Evolutionary conservation across 768 basidiomycete species (phyloP), one percentile per base, ranked within the genome.

Genomic region (Russula foetens): DNA sequence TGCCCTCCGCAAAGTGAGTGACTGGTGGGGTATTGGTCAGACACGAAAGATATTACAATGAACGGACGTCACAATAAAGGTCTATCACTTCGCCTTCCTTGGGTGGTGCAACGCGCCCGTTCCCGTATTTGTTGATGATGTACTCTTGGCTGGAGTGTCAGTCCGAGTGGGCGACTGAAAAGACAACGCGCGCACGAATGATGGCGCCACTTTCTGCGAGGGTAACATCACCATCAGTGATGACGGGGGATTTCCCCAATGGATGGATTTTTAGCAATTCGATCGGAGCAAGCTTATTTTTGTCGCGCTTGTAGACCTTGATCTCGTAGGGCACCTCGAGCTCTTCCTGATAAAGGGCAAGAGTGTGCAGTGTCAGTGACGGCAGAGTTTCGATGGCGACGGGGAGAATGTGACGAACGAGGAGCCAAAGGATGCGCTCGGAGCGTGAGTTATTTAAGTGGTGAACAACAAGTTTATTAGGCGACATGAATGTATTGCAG

Each of bases 391-490:
- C 6, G 12, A 39, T 12, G 28, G 29, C 17, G 15, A 29, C 7
- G 24, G 12, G 7, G 23, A 54, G 19, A 55, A 49, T 50, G 49
- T 43, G 51, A 55, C 68, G 44, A 21, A 75, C 75, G 61, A 76
- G 66, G 35, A 81, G 69, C 79, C 79, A 82, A 15, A 81, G 70
- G 47, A 82, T 69, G 23, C 79, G 71, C 61, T 79, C 78, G 7
- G 80, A 78, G n/a, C 79, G 76, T 8, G 78, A 79, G 58, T 79
- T 67, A 57, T 78, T 73, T 7, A 81, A 70, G 63, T 81, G 77
- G 59, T 80, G 80, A 8, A 81, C 62, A 28, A 67, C 46, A 46
- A 73, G 56, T 26, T 52, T 68, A 35, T 26, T 26, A 14, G 39
- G 24, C 43, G 23, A 33, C 11, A 23, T 47, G 23, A 23, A 1